These are phyloP conservation scores for Coniferiporia sulphurascens DNA, from an alignment of 1,284 basidiomycete genomes.

Conservation along the genomic window DNA sequence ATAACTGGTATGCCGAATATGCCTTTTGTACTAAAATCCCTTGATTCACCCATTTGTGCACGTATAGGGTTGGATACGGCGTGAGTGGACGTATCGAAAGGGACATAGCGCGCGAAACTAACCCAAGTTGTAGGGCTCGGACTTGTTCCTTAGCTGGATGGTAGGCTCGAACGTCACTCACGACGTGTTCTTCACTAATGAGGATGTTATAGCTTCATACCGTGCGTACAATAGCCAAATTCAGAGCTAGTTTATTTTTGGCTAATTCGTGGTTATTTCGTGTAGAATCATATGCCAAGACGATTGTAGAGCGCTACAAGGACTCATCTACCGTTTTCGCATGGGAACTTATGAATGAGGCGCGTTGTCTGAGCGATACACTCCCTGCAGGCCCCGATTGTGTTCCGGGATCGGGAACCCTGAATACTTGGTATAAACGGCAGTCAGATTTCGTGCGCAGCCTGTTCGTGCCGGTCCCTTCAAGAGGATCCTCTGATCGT, in stretches of 20 bases:
- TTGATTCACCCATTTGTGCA: not conserved
- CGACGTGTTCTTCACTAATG: conserved; percentile 50
- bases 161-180: conserved; percentile 39
- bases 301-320: conserved; percentile 52
- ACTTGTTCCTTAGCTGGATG: conserved; percentile 52
- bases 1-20: conserved; percentile 52
- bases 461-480: conserved; percentile 36
- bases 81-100: conserved; percentile 20
- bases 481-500: not conserved
- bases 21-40: not conserved
- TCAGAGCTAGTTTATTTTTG: not conserved
- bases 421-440: conserved; percentile 47
- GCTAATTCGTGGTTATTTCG: not conserved
- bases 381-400: conserved; percentile 42
- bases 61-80: conserved; percentile 32
- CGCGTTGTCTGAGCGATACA: conserved; percentile 47
- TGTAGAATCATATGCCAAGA: conserved; percentile 47
- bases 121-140: conserved; percentile 29
- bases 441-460: conserved; percentile 46
- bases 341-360: conserved; percentile 58
- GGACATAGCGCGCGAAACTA: not conserved
- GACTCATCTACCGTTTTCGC: conserved; percentile 48
- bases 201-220: conserved; percentile 43
- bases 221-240: conserved; percentile 31
- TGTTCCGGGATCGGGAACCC: conserved; percentile 40